Percentiles rank a stretch among this genome's conserved stretches.
phyloP scores from a whole-genome alignment of 345 rosid species.

The Citrus australasica region DNA sequence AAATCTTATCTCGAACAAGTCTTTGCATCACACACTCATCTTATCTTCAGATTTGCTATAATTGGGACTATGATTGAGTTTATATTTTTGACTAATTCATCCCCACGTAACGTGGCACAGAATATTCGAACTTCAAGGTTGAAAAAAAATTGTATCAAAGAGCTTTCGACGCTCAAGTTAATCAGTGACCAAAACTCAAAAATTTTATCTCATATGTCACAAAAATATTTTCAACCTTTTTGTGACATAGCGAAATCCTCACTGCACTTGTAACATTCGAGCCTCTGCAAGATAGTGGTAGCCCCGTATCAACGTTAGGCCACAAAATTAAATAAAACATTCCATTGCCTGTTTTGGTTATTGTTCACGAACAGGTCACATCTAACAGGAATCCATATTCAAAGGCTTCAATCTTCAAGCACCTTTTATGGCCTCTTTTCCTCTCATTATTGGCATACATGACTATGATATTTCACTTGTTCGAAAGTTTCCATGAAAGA shows the following conservation, averaged over 20 bases:
- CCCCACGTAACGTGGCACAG: not conserved
- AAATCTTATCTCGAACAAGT: not conserved
- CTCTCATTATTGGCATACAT: slow-evolving; percentile 22
- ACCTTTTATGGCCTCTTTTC: not conserved
- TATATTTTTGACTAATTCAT: not conserved
- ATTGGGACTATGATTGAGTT: not conserved
- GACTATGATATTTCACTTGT: not conserved
- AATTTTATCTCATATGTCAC: no score
- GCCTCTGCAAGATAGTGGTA: no score
- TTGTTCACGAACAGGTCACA: not conserved
- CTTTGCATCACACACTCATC: not conserved
- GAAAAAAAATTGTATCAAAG: no score
- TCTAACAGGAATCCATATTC: not conserved
- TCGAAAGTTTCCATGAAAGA: slow-evolving; percentile 1
- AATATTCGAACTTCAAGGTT: no score
- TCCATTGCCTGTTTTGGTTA: not conserved
- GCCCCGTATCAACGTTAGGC: no score
- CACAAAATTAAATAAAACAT: not conserved
- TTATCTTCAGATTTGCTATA: not conserved
- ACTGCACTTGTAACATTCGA: no score
- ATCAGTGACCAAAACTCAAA: no score
- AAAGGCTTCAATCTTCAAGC: not conserved
- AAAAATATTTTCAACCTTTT: no score
- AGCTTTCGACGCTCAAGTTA: no score
- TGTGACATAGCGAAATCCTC: no score